Conservation (phyloP, 192 early-diverging fungal species). For the Neocallimastix lanati region DNA sequence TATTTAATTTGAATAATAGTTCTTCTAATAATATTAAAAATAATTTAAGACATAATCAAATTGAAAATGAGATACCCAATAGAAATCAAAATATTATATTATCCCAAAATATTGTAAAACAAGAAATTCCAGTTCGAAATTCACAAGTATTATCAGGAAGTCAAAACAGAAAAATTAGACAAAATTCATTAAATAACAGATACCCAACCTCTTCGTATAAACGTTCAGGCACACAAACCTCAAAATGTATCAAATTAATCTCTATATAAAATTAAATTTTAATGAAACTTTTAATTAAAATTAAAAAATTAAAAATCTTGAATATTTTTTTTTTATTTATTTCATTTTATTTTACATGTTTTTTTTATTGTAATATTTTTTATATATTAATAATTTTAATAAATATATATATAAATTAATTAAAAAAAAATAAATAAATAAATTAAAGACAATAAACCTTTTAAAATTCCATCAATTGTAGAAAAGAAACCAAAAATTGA, state of each 20-base stretch:
- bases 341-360: no score
- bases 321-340: no score
- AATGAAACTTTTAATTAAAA: no score
- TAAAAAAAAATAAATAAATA: no score
- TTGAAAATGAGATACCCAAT: background rate
- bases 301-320: no score
- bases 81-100: background rate
- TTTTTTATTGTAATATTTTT: no score
- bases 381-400: no score
- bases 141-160: background rate
- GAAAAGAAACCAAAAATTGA: background rate
- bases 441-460: background rate
- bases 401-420: no score
- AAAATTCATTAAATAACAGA: background rate
- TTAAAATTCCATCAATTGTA: background rate
- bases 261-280: no score
- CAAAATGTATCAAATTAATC: no score
- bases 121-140: background rate
- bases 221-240: background rate
- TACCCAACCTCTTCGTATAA: background rate
- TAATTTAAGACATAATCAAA: background rate
- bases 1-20: background rate
- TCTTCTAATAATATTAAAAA: background rate
- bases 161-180: background rate
- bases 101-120: background rate